phyloP scores from a whole-genome alignment of 2,329 filamentous ascomycete species.

The Curvularia verruculosa region DNA sequence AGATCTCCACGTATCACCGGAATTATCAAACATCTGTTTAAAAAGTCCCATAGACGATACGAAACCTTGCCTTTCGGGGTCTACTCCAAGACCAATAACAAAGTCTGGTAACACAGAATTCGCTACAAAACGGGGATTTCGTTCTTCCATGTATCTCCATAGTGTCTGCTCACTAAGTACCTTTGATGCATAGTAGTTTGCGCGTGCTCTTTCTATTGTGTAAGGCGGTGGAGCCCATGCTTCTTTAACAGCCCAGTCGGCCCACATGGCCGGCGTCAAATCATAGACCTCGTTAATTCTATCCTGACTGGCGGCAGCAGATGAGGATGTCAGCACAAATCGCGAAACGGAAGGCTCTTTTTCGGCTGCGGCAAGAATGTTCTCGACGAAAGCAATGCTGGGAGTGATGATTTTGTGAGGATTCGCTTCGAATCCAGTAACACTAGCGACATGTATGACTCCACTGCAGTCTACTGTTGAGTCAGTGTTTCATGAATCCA shows the following conservation, averaged over 20 bases:
- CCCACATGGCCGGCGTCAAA: constrained; percentile 5
- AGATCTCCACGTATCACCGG: background rate
- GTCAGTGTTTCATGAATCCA: background rate
- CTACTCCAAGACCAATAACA: constrained; percentile 17
- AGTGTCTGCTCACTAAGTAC: constrained; percentile 51
- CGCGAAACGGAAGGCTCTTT: too few relatives aligned
- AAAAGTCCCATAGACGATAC: background rate
- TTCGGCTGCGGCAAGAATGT: constrained; percentile 37
- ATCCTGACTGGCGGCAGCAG: constrained; percentile 35
- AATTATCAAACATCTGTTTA: constrained; percentile 7
- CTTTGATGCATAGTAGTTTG: constrained; percentile 54
- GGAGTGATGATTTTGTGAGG: constrained; percentile 52
- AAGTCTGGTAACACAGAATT: constrained; percentile 44
- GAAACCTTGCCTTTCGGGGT: background rate
- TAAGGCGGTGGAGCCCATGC: constrained; percentile 29
- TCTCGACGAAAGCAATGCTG: constrained; percentile 42
- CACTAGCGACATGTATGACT: constrained; percentile 51
- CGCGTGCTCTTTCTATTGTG: constrained; percentile 34
- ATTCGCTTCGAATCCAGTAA: constrained; percentile 47
- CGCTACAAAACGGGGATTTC: constrained; percentile 50
- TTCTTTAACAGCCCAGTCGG: constrained; percentile 17
- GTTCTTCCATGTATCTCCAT: constrained; percentile 53
- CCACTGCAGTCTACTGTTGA: too few relatives aligned
- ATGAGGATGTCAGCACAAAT: constrained; percentile 49
- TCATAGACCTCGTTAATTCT: constrained; percentile 37